Conservation (phyloP, 768 basidiomycete genomes). For the Hypholoma sublateritium region DNA sequence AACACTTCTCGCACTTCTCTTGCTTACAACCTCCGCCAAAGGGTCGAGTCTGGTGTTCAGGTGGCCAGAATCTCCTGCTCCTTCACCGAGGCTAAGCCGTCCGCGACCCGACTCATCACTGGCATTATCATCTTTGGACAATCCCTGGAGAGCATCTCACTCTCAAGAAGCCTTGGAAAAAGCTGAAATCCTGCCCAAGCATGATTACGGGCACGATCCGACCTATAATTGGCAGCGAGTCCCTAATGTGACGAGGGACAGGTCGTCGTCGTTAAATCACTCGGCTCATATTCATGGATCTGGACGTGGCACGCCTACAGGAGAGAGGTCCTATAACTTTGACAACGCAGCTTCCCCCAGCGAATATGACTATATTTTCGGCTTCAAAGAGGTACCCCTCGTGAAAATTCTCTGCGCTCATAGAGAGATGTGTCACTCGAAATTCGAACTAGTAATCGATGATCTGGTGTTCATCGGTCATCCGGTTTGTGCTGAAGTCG, state of each 20-base stretch:
- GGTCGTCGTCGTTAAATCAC: conserved; percentile 53
- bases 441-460: conserved; percentile 91
- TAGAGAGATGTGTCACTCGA: conserved; percentile 83
- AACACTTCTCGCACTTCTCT: conserved; percentile 75
- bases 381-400: conserved; percentile 79
- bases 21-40: conserved; percentile 83
- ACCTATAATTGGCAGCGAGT: conserved; percentile 70
- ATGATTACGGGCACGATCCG: conserved; percentile 31
- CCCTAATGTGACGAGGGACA: conserved; percentile 39
- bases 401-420: conserved; percentile 81
- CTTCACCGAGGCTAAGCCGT: conserved; percentile 69
- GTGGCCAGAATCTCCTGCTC: conserved; percentile 76
- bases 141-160: conserved; percentile 71
- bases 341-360: conserved; percentile 34
- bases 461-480: conserved; percentile 93
- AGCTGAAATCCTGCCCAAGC: conserved; percentile 13
- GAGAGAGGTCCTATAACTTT: conserved; percentile 38
- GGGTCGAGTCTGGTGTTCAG: conserved; percentile 78
- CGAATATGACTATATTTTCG: conserved; percentile 73
- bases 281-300: conserved; percentile 45
- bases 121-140: conserved; percentile 58
- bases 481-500: conserved; percentile 70
- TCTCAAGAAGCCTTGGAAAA: conserved; percentile 35
- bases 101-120: conserved; percentile 51
- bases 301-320: conserved; percentile 49